Conservation (phyloP, 1,284 basidiomycete species). For the Rhodotorula sp. region DNA sequence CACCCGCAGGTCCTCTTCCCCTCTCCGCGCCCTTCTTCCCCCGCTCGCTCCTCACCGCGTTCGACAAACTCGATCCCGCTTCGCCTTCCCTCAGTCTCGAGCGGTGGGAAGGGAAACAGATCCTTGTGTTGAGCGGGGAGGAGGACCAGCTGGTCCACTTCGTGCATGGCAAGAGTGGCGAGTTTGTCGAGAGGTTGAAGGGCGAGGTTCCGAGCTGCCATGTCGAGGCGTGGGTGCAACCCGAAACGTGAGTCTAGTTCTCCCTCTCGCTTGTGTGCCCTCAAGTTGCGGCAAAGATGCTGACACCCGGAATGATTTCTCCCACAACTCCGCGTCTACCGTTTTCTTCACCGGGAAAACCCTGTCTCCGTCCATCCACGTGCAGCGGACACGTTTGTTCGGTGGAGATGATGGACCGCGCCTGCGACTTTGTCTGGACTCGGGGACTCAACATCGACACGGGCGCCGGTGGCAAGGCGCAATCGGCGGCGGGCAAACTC, state of each 20-base stretch:
- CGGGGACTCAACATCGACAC: constrained; percentile 41
- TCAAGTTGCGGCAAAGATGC: background rate
- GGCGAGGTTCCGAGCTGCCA: constrained; percentile 26
- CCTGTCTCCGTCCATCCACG: too few species aligned
- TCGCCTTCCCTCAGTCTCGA: background rate
- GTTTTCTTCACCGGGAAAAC: too few species aligned
- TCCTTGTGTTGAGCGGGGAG: constrained; percentile 63
- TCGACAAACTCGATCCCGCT: constrained; percentile 55
- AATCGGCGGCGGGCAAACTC: too few species aligned
- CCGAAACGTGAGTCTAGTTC: constrained; percentile 38
- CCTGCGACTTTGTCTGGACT: constrained; percentile 50
- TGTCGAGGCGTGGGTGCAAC: constrained; percentile 49
- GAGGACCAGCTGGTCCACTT: constrained; percentile 47
- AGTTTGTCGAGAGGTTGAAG: constrained; percentile 46
- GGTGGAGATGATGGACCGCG: constrained; percentile 48
- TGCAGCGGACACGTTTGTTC: too few species aligned
- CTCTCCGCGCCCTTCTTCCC: constrained; percentile 61
- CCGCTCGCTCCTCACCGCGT: constrained; percentile 55
- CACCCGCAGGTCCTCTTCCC: constrained; percentile 45
- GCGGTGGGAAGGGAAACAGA: constrained; percentile 63
- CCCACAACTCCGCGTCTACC: too few species aligned
- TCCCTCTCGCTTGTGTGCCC: background rate
- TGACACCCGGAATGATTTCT: too few species aligned
- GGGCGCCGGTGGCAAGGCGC: background rate
- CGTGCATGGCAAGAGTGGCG: constrained; percentile 46